Percentiles rank a stretch among this genome's conserved stretches.
These are phyloP conservation scores for Cladochytrium replicatum DNA, from an alignment of 192 early-diverging fungal species.

Conservation along the genomic window DNA sequence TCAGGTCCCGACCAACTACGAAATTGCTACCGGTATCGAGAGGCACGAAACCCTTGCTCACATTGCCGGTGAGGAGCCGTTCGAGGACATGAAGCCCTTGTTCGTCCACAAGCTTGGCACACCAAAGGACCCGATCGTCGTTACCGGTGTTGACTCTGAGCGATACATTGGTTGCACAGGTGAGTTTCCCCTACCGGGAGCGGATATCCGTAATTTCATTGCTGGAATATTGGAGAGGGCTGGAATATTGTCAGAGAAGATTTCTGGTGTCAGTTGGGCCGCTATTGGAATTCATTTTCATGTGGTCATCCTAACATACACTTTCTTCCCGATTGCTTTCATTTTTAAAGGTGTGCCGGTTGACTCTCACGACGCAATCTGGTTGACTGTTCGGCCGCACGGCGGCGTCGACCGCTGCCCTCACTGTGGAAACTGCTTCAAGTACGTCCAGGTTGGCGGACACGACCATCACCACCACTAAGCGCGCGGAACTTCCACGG, in stretches of 20 bases:
- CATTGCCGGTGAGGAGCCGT: conserved; percentile 81
- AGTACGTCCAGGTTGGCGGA: conserved; percentile 15
- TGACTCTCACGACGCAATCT: conserved; percentile 86
- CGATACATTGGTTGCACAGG: conserved; percentile 91
- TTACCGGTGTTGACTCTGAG: conserved; percentile 67
- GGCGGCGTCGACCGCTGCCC: conserved; percentile 81
- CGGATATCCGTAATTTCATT: too few species aligned
- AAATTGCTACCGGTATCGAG: conserved; percentile 83
- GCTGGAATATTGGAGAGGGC: too few species aligned
- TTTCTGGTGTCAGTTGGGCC: neutral
- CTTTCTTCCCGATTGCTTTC: neutral
- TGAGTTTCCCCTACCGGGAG: conserved; percentile 35
- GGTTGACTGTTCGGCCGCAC: conserved; percentile 76
- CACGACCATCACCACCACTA: conserved; percentile 14
- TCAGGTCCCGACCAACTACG: conserved; percentile 62
- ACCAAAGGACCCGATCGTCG: conserved; percentile 72
- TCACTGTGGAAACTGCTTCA: conserved; percentile 65
- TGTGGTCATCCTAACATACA: too few species aligned
- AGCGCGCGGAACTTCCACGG: too few species aligned
- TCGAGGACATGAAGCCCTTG: conserved; percentile 73
- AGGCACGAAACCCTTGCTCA: conserved; percentile 78
- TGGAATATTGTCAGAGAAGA: neutral
- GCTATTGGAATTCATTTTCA: too few species aligned
- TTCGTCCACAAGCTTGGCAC: conserved; percentile 65
- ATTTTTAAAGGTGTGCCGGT: conserved; percentile 68